These are phyloP conservation scores for Rhodotorula diobovata DNA, from an alignment of 768 basidiomycete genomes.

Conservation along the genomic window DNA sequence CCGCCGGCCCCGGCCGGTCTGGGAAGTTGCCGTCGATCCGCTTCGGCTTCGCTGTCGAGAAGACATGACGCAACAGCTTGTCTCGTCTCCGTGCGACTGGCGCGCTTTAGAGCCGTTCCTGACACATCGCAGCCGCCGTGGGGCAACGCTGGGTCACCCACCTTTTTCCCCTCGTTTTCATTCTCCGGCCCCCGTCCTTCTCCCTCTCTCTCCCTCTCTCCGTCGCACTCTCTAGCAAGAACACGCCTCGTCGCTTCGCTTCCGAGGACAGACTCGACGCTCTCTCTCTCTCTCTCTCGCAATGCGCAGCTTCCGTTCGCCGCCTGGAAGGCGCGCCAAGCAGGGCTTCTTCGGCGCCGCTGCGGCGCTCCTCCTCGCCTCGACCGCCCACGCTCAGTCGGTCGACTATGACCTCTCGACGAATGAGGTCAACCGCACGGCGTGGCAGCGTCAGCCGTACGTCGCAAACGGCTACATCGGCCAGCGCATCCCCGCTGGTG, in stretches of 20 bases:
- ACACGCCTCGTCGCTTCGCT: too few species aligned
- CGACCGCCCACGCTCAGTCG: background rate
- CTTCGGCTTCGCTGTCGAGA: too few species aligned
- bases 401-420: slow-evolving; percentile 21
- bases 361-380: background rate
- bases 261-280: too few species aligned
- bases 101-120: too few species aligned
- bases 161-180: background rate
- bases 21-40: too few species aligned
- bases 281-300: too few species aligned
- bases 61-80: background rate
- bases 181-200: background rate
- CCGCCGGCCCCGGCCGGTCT: too few species aligned
- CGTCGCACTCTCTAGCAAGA: too few species aligned
- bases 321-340: background rate
- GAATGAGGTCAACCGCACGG: slow-evolving; percentile 17
- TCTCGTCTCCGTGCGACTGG: too few species aligned
- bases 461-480: slow-evolving; percentile 36
- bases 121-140: too few species aligned
- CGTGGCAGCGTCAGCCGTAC: slow-evolving; percentile 23
- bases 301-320: background rate
- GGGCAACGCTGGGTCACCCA: too few species aligned
- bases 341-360: background rate
- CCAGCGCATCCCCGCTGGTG: slow-evolving; percentile 29
- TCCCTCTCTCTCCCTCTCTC: background rate